Conservation (phyloP, 768 basidiomycete species). For the Antrodiella citrinella region DNA sequence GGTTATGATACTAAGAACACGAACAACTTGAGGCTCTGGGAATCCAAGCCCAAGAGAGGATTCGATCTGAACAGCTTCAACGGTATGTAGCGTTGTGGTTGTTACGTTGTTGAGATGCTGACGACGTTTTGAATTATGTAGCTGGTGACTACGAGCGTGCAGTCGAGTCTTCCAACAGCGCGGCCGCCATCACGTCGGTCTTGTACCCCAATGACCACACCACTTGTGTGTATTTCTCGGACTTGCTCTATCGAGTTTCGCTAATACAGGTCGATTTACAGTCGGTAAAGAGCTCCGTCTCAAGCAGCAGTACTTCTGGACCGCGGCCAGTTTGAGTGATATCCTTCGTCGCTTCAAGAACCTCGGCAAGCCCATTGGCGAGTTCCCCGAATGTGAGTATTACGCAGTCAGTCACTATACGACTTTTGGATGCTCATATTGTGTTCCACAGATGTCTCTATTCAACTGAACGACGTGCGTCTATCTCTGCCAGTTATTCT, state of each 20-base stretch:
- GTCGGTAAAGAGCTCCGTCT: conserved; percentile 84
- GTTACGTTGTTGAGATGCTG: background rate
- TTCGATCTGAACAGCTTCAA: conserved; percentile 97
- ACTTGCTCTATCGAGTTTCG: background rate
- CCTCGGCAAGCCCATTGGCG: conserved; percentile 66
- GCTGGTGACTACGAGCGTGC: conserved; percentile 92
- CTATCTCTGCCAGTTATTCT: background rate
- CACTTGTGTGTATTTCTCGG: conserved; percentile 29
- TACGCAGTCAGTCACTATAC: too few species aligned
- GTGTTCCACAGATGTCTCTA: conserved; percentile 57
- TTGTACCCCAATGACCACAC: conserved; percentile 95
- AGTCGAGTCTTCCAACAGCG: conserved; percentile 81
- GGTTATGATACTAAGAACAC: conserved; percentile 79
- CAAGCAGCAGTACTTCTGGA: conserved; percentile 98
- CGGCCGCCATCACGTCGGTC: conserved; percentile 90
- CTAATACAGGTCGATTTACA: conserved; percentile 16
- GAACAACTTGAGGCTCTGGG: conserved; percentile 85
- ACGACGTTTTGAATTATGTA: conserved; percentile 19
- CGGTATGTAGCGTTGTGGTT: conserved; percentile 33
- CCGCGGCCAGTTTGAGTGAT: conserved; percentile 79
- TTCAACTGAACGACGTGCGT: conserved; percentile 88
- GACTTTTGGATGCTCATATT: background rate
- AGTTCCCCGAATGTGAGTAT: conserved; percentile 73
- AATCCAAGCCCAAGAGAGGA: conserved; percentile 78
- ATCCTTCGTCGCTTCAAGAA: conserved; percentile 93